Evolutionary conservation across 148 eudicot genomes (phyloP), one percentile per base, ranked within the genome.

Genomic region (Bassia scoparia): DNA sequence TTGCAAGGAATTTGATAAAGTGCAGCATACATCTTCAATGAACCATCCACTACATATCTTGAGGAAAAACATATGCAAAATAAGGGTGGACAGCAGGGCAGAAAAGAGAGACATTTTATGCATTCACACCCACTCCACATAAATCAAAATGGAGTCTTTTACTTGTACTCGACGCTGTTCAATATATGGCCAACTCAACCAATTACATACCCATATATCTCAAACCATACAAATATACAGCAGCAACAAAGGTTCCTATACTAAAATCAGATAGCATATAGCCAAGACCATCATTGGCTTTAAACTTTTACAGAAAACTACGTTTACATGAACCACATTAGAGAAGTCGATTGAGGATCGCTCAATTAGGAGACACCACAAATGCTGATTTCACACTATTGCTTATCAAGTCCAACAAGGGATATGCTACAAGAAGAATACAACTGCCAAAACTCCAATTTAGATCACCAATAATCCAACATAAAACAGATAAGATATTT

Each of bases 201-300:
- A n/a, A n/a, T n/a, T n/a, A n/a, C 20, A 60, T 4, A 2, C 29
- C 35, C 4, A 14, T 14, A 59, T 33, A 18, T 18, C 21, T 59
- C 35, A 59, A 59, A 56, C 56, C 60, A 55, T 55, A 55, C 29
- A 21, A 55, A 0, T 55, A 1, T 0, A 23, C 60, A 6, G 0
- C 2, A n/a, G 2, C 8, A 53, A 26, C 12, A 8, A 4, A 58
- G 17, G 34, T 61, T 34, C 23, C 26, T 34, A 17, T 16, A 61
- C 20, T n/a, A 61, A 61, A 8, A 3, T 7, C 41, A n/a, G 14
- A 34, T 13, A 34, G 41, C n/a, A 33, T 15, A 72, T 15, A 30
- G 44, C 26, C 44, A 30, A 72, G 41, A 71, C 24, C 69, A 74
- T 35, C 69, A 35, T 46, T 30, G 37, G 30, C 15, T 14, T 24